phyloP scores from a whole-genome alignment of 352 stramenopile genomes.

The Saprolegnia parasitica region DNA sequence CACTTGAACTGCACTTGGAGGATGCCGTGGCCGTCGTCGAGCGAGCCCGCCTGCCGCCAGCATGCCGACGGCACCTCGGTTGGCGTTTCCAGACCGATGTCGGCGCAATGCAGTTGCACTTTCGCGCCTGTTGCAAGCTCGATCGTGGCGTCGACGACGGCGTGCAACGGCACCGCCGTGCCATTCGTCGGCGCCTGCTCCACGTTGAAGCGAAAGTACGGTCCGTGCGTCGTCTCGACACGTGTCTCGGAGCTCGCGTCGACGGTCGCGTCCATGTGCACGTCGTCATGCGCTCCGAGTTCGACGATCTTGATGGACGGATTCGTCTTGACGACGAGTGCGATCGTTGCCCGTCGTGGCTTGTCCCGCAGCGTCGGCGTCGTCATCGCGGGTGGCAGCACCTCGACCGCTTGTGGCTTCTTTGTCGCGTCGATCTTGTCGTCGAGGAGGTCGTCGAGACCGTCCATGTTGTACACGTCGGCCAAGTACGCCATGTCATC shows the following conservation, averaged over 20 bases:
- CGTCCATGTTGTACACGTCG: conserved; percentile 75
- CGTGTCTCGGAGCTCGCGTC: conserved; percentile 43
- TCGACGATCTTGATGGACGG: conserved; percentile 45
- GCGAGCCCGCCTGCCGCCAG: conserved; percentile 22
- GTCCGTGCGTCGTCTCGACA: conserved; percentile 50
- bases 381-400: conserved; percentile 9
- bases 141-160: conserved; percentile 16
- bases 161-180: background rate
- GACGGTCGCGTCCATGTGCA: conserved; percentile 44
- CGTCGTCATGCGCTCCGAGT: conserved; percentile 39
- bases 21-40: conserved; percentile 43
- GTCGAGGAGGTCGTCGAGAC: conserved; percentile 70
- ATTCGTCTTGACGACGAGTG: conserved; percentile 46
- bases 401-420: background rate
- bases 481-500: conserved; percentile 64
- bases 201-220: conserved; percentile 60
- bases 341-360: conserved; percentile 8
- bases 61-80: background rate
- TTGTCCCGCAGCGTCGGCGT: conserved; percentile 25
- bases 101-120: background rate
- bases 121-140: background rate
- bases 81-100: background rate
- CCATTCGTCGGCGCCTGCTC: background rate
- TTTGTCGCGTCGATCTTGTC: conserved; percentile 21
- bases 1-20: conserved; percentile 72